These are phyloP conservation scores for Melanomma pulvis-pyrius DNA, from an alignment of 495 filamentous ascomycete genomes.

Conservation along the genomic window DNA sequence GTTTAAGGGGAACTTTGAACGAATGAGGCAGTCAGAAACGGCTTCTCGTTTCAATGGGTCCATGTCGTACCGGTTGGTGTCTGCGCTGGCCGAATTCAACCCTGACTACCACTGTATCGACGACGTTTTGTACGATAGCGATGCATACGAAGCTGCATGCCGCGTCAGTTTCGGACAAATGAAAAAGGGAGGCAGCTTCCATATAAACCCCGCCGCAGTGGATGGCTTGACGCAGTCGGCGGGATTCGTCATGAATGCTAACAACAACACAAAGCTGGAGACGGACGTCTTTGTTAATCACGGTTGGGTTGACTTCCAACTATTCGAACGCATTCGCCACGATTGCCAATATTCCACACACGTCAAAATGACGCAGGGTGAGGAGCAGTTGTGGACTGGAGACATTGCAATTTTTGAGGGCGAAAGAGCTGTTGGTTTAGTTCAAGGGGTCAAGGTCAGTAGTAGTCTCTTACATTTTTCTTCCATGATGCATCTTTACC, in stretches of 20 bases:
- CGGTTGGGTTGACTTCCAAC: constrained; percentile 73
- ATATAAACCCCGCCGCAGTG: constrained; percentile 20
- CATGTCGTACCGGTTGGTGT: constrained; percentile 76
- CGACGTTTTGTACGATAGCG: constrained; percentile 74
- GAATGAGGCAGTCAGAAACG: no score
- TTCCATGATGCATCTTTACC: constrained; percentile 29
- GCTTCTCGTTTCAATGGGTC: constrained; percentile 56
- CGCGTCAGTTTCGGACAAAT: constrained; percentile 55
- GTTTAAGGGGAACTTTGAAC: no score
- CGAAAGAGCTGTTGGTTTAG: constrained; percentile 37
- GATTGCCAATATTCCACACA: constrained; percentile 71
- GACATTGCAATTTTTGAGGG: constrained; percentile 51
- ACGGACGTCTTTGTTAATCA: constrained; percentile 76
- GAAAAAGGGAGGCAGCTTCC: constrained; percentile 7
- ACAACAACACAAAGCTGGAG: constrained; percentile 68
- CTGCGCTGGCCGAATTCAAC: constrained; percentile 69
- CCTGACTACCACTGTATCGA: constrained; percentile 70
- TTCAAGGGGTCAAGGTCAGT: no score
- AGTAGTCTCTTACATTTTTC: no score
- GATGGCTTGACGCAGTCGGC: constrained; percentile 40
- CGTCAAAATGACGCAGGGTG: constrained; percentile 62
- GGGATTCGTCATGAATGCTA: constrained; percentile 80
- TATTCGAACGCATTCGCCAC: constrained; percentile 64
- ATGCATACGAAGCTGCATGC: constrained; percentile 70
- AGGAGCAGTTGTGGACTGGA: constrained; percentile 52